A percentile compares a stretch with the other conserved stretches of the same genome.
These are phyloP conservation scores for Penicillium angulare DNA, from an alignment of 495 filamentous ascomycete species.

Conservation along the genomic window DNA sequence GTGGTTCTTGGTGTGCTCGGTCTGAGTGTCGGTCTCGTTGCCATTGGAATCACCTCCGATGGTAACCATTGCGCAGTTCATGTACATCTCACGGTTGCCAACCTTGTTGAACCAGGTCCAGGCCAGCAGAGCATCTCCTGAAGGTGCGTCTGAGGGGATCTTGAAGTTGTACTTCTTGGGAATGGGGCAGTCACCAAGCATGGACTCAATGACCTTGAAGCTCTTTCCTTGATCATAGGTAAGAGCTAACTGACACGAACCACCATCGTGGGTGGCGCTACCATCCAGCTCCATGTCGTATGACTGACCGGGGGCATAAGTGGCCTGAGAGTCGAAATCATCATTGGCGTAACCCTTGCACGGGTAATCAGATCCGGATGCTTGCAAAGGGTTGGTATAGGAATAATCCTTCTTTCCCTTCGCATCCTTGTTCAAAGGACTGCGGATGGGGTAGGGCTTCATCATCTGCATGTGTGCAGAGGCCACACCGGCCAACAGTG, in stretches of 20 bases:
- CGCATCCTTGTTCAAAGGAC: conserved; percentile 40
- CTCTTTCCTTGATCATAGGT: conserved; percentile 69
- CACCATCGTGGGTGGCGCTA: conserved; percentile 76
- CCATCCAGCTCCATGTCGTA: conserved; percentile 43
- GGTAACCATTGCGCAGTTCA: conserved; percentile 81
- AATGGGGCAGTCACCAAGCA: conserved; percentile 77
- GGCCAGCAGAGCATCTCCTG: conserved; percentile 62
- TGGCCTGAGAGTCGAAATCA: conserved; percentile 41
- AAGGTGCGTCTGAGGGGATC: conserved; percentile 43
- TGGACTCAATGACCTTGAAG: conserved; percentile 80
- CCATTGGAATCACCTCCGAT: conserved; percentile 50
- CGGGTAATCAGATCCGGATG: conserved; percentile 45
- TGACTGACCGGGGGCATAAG: conserved; percentile 38
- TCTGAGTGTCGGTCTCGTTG: neutral
- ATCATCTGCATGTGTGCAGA: conserved; percentile 49
- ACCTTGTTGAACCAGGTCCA: conserved; percentile 93
- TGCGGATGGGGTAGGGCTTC: conserved; percentile 46
- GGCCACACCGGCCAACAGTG: conserved; percentile 37
- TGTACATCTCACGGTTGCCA: conserved; percentile 91
- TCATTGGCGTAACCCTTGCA: conserved; percentile 55
- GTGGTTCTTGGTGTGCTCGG: neutral
- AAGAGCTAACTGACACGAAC: conserved; percentile 81
- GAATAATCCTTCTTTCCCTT: conserved; percentile 48
- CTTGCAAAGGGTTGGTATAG: conserved; percentile 46
- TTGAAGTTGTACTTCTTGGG: conserved; percentile 48